Percentiles rank a stretch among this genome's conserved stretches.
phyloP scores from a whole-genome alignment of 2,329 filamentous ascomycete genomes.

The Diaporthe humulicola region DNA sequence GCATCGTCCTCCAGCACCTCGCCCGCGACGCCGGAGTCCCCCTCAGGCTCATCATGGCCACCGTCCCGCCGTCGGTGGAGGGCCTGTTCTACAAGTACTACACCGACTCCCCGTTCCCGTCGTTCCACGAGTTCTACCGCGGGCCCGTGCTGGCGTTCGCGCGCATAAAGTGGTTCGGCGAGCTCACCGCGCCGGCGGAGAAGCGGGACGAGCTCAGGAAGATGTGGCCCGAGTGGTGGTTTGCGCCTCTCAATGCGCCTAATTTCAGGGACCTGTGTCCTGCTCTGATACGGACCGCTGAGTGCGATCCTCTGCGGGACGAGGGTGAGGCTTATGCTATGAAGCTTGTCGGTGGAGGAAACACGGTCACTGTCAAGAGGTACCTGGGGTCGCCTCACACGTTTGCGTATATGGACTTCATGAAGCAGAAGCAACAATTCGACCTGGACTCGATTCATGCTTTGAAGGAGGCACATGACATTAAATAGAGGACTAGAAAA shows the following conservation, averaged over 20 bases:
- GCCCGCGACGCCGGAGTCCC: slow-evolving; percentile 53
- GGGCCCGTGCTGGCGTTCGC: slow-evolving; percentile 51
- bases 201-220: slow-evolving; percentile 44
- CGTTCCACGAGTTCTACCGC: slow-evolving; percentile 51
- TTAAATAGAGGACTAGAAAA: not conserved
- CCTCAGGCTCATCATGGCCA: slow-evolving; percentile 51
- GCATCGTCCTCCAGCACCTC: slow-evolving; percentile 52
- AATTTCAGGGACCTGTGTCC: slow-evolving; percentile 51
- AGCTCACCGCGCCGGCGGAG: slow-evolving; percentile 46
- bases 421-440: slow-evolving; percentile 50
- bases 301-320: slow-evolving; percentile 55
- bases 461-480: slow-evolving; percentile 48
- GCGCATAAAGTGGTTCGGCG: slow-evolving; percentile 51
- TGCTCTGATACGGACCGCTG: slow-evolving; percentile 50
- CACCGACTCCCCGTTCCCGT: slow-evolving; percentile 51
- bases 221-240: slow-evolving; percentile 52
- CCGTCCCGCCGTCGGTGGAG: slow-evolving; percentile 48
- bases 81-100: slow-evolving; percentile 48
- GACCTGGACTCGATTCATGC: slow-evolving; percentile 50
- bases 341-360: slow-evolving; percentile 52
- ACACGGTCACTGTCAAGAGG: slow-evolving; percentile 53
- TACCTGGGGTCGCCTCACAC: slow-evolving; percentile 55
- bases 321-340: slow-evolving; percentile 56
- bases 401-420: slow-evolving; percentile 49
- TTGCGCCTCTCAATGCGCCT: slow-evolving; percentile 48